Evolutionary conservation across 106 monocot species (phyloP), one percentile per base, ranked within the genome.

Genomic region (Vanilla planifolia): DNA sequence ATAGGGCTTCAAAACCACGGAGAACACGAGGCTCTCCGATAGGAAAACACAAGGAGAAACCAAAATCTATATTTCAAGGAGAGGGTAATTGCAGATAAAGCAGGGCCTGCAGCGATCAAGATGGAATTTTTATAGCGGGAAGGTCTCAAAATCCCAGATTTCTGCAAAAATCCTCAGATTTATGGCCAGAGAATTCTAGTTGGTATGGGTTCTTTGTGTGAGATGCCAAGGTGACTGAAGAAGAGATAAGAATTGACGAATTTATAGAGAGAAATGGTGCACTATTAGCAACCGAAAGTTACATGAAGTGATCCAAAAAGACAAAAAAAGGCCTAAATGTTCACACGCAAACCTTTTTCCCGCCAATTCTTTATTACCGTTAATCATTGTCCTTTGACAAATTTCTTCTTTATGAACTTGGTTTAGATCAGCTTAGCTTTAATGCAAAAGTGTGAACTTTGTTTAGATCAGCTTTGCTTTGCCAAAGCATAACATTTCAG

Each of bases 331-430:
- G 25, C 25, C 11, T 20, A 29, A 1, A 52, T 23, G 30, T 57
- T 35, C 57, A 57, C 35, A 57, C 57, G 15, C 11, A n/a, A 45
- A 36, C 33, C 15, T 24, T n/a, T 56, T 33, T 56, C 19, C 33
- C 56, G 33, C 56, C 56, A 20, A n/a, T 45, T 45, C 5, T 45
- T 45, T n/a, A 45, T 45, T 45, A 17, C 45, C n/a, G 45, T 45
- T 45, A 45, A 45, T 45, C n/a, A n/a, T n/a, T n/a, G n/a, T n/a
- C n/a, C n/a, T n/a, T n/a, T n/a, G n/a, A n/a, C n/a, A n/a, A n/a
- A n/a, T n/a, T n/a, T n/a, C n/a, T n/a, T n/a, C n/a, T n/a, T n/a
- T n/a, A n/a, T n/a, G n/a, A n/a, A n/a, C n/a, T n/a, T n/a, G n/a
- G n/a, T n/a, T n/a, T n/a, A n/a, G n/a, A n/a, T n/a, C n/a, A n/a